phyloP scores from a whole-genome alignment of 495 filamentous ascomycete species.

The Penicillium parvum region DNA sequence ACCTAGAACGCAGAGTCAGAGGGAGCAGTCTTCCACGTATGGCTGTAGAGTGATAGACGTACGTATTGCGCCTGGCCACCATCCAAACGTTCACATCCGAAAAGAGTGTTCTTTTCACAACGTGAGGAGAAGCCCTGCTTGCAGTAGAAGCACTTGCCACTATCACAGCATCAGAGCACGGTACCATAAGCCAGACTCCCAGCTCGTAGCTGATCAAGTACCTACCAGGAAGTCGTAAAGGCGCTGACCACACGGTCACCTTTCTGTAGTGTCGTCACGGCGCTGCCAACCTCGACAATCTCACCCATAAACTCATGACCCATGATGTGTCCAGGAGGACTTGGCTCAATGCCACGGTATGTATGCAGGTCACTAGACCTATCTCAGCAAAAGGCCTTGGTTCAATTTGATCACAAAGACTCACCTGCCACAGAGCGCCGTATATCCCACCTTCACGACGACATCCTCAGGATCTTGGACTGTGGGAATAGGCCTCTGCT shows the following conservation, averaged over 20 bases:
- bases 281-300: conserved; percentile 62
- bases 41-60: conserved; percentile 2
- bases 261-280: conserved; percentile 62
- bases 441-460: conserved; percentile 79
- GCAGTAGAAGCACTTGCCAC: conserved; percentile 89
- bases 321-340: conserved; percentile 63
- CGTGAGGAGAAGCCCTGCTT: conserved; percentile 74
- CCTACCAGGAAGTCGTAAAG: conserved; percentile 84
- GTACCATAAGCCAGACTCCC: neutral
- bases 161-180: conserved; percentile 26
- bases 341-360: conserved; percentile 76
- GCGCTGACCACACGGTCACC: conserved; percentile 80
- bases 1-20: conserved; percentile 38
- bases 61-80: conserved; percentile 89
- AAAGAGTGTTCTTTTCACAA: conserved; percentile 69
- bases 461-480: conserved; percentile 71
- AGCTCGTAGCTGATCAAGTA: neutral
- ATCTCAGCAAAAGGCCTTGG: neutral
- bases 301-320: conserved; percentile 74
- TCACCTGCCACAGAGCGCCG: conserved; percentile 88
- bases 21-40: neutral
- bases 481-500: conserved; percentile 46
- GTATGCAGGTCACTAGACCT: conserved; percentile 75
- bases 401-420: conserved; percentile 19
- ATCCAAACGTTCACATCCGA: conserved; percentile 69